Evolutionary conservation across 331 rosid species (phyloP), one percentile per base, ranked within the genome.

Genomic region (Quercus tomentella): DNA sequence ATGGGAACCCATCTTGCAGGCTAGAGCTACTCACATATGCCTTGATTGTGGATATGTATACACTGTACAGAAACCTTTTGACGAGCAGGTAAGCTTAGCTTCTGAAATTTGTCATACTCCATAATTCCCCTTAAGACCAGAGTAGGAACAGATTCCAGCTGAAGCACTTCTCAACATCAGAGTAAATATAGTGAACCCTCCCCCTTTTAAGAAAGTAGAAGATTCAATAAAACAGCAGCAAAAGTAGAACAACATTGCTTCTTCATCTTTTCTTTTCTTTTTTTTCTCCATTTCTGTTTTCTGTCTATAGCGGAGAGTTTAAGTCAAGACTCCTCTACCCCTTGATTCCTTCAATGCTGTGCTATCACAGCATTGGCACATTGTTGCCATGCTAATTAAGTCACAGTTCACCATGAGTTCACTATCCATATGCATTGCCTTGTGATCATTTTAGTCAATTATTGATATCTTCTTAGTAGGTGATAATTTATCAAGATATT

Each of bases 1-100:
- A 33, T 70, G 81, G 31, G 75, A 81, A 67, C 37, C 37, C 28
- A 6, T 31, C 37, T 79, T 87, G 81, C 94, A 96, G 99, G 97
- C 97, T 65, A 93, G 96, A 89, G 99, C 99, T 63, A 96, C 99
- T 33, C 98, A 96, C 81, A 91, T 96, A 76, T 96, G 97, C 86
- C 84, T 96, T 45, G 99, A 96, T 82, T 96, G 98, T 77, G 99
- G 99, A 90, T 96, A 17, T 84, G 85, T 96, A 62, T 96, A 93
- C 94, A 79, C 86, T 65, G 81, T 93, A 79, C 92, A 79, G 54
- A 96, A 96, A 78, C 89, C 99, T 21, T 96, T 96, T 25, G 98
- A 91, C 0, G 99, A 96, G 73, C 97, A 93, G 91, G 98, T 91
- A 81, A 80, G 54, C 57, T 28, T 56, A 35, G 4, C 55, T 54